Conservation (phyloP, 352 stramenopile species). For the Phytopythium montanum region DNA sequence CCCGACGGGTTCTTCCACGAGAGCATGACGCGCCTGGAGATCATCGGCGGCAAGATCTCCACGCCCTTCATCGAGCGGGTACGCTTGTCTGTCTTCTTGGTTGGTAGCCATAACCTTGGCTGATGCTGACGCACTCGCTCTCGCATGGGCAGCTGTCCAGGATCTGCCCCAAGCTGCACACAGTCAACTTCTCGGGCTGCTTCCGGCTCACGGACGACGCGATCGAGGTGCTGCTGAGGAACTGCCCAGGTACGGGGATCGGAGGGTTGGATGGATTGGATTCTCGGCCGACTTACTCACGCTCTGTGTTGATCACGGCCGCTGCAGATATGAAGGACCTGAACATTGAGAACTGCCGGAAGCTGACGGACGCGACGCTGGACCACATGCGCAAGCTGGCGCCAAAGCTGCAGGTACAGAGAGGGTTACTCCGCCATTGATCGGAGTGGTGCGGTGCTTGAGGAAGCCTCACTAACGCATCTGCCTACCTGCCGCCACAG, state of each 20-base stretch:
- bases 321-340: constrained; percentile 80
- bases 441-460: too few relatives aligned
- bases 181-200: constrained; percentile 84
- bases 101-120: not conserved
- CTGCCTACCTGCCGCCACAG: constrained; percentile 17
- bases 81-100: not conserved
- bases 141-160: constrained; percentile 42
- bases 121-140: not conserved
- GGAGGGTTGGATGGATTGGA: too few relatives aligned
- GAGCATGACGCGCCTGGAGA: constrained; percentile 84
- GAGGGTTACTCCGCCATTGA: too few relatives aligned
- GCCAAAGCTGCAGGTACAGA: constrained; percentile 72
- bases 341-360: constrained; percentile 89
- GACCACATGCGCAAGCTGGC: constrained; percentile 74
- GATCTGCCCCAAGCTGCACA: constrained; percentile 82
- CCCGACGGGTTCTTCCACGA: constrained; percentile 80
- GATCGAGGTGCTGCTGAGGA: constrained; percentile 74
- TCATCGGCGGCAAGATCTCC: constrained; percentile 83
- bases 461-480: not conserved
- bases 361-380: constrained; percentile 77
- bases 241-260: constrained; percentile 51
- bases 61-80: constrained; percentile 72
- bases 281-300: not conserved
- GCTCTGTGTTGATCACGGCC: not conserved
- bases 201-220: constrained; percentile 87